Evolutionary conservation across 2,329 filamentous ascomycete genomes (phyloP), one percentile per base, ranked within the genome.

Genomic region (Nemania serpens): DNA sequence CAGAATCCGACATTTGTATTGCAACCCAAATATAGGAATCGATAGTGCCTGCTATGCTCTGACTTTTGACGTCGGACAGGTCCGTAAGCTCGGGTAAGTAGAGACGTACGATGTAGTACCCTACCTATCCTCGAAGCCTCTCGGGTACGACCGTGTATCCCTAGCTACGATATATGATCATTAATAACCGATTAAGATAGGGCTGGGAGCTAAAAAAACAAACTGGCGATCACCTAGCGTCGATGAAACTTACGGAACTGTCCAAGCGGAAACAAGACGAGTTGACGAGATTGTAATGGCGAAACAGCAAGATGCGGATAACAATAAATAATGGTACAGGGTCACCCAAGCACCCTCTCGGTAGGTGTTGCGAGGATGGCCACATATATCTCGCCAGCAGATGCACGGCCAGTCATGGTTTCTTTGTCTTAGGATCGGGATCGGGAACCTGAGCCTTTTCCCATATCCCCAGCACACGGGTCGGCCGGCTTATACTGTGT

Each of bases 161-260:
- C 42, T 45, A 43, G 46, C 37, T 36, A 56, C 47, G 51, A 52
- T 41, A 65, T 48, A 45, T n/a, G n/a, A n/a, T n/a, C n/a, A 33
- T 42, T 41, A 42, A 50, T 53, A 65, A 65, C 65, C 64, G 59
- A 48, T 55, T 50, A 55, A 37, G 49, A 49, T 51, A 63, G 64
- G 68, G 70, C 70, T 62, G 54, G 34, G 64, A 69, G 70, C 69
- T 68, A 68, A 70, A 64, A 17, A 60, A 50, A 42, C 55, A 68
- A 62, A 29, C 3, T 39, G 59, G 52, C 51, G 63, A 61, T 61
- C 25, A 29, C 58, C 63, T 61, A 47, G 60, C 64, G 65, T 67
- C 68, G 67, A 70, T 69, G 69, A 67, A 48, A 46, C 53, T 47
- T 34, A 22, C 46, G 50, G 22, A 18, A 17, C 53, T 42, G 22